Percentiles rank a stretch among this genome's conserved stretches.
phyloP scores from a whole-genome alignment of 2,329 filamentous ascomycete species.

The Fusarium musae region DNA sequence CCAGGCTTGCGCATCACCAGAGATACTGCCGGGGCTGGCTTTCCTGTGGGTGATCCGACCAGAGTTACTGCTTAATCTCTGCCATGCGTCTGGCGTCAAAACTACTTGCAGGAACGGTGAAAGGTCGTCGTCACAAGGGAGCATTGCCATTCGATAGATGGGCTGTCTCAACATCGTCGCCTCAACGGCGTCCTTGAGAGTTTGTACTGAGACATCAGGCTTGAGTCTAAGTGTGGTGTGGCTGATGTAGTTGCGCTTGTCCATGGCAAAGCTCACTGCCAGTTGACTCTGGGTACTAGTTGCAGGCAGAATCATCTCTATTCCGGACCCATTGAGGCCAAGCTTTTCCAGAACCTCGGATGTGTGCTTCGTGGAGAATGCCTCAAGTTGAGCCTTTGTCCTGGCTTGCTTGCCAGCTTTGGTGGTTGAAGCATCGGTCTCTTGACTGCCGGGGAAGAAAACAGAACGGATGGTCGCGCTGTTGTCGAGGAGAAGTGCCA shows the following conservation, averaged over 20 bases:
- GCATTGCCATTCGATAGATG: slow-evolving; percentile 7
- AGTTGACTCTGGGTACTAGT: slow-evolving; percentile 24
- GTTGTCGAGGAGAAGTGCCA: not conserved
- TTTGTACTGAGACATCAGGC: rapidly evolving
- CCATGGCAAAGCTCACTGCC: slow-evolving; percentile 21
- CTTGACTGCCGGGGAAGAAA: not conserved
- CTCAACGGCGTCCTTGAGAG: not conserved
- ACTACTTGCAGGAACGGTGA: slow-evolving; percentile 9
- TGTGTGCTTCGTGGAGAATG: not conserved
- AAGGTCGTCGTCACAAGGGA: slow-evolving; percentile 6
- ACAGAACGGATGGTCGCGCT: not conserved
- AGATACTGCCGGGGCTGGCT: rapidly evolving
- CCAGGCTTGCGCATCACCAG: not conserved
- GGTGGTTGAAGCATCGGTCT: rapidly evolving
- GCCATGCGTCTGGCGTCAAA: not conserved
- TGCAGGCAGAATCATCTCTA: slow-evolving; percentile 8
- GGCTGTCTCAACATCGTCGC: not conserved
- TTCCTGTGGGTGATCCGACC: not conserved
- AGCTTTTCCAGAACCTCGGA: not conserved
- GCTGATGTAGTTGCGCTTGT: slow-evolving; percentile 19
- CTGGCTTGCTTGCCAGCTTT: not conserved
- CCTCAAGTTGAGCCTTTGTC: not conserved
- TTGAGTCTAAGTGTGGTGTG: slow-evolving; percentile 2
- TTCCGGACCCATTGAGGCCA: rapidly evolving
- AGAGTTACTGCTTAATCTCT: rapidly evolving